Evolutionary conservation across 768 basidiomycete species (phyloP), one percentile per base, ranked within the genome.

Genomic region (Cystobasidium onofrii): DNA sequence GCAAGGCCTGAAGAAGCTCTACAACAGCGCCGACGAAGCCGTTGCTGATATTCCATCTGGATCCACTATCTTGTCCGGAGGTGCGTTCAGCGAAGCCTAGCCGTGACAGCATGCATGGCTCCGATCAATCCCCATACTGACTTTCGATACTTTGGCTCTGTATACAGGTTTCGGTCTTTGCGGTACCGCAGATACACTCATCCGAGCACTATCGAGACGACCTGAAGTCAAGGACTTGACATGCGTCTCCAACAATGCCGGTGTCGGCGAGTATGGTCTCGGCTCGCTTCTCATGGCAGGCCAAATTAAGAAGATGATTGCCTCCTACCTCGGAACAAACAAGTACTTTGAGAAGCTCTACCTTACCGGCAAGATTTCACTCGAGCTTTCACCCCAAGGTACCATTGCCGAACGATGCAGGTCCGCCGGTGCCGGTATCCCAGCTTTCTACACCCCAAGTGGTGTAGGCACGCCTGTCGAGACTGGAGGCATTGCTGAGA

Each of bases 381-480:
- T 94, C 41, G 92, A 95, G 78, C 88, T 95, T 25, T 90, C 91
- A 31, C 92, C 93, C 1, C 92, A 96, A 82, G 92, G 92, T 12
- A 93, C 91, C 17, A 86, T 96, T 54, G 87, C 89, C 18, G 92
- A 93, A 79, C 88, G 92, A 73, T 84, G 93, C 74, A 88, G 92
- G 41, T 90, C 92, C 7, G 89, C 91, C 73, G 92, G 91, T 10
- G 90, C 91, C 13, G 92, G 92, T 64, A 91, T 92, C 74, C 92
- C 92, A 20, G 91, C 89, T n/a, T 92, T 96, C 84, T 94, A 84
- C 82, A 95, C 91, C 4, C 92, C 92, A 18, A 92, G 92, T 0
- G 92, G 93, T 18, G 76, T 78, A 39, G 86, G 86, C 25, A 93
- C 91, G 23, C 90, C 90, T 1, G 86, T 92, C 1, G 90, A 93